A percentile compares a stretch with the other conserved stretches of the same genome.
Conservation (phyloP, 208 protist genomes). For the Crithidia thermophila region DNA sequence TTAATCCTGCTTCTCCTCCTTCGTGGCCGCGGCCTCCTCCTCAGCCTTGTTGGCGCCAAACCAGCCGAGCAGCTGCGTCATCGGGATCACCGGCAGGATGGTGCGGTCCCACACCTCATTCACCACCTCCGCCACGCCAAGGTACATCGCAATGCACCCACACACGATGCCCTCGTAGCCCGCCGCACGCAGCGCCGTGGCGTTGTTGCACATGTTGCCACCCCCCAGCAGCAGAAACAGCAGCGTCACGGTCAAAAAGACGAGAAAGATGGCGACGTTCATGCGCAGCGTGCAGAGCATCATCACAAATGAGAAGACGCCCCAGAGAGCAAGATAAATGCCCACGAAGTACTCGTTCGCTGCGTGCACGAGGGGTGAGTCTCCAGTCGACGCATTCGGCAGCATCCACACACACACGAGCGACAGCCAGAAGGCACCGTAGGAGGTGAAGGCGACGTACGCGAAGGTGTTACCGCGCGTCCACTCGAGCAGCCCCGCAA, state of each 20-base stretch:
- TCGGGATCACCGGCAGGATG: slow-evolving; percentile 40
- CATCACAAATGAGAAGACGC: slow-evolving; percentile 34
- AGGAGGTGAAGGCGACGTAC: slow-evolving; percentile 41
- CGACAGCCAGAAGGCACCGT: slow-evolving; percentile 63
- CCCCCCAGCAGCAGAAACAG: slow-evolving; percentile 28
- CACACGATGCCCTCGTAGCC: slow-evolving; percentile 58
- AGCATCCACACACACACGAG: slow-evolving; percentile 51
- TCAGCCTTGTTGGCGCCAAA: slow-evolving; percentile 17
- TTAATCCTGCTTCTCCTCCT: slow-evolving; percentile 9
- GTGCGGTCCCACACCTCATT: slow-evolving; percentile 44
- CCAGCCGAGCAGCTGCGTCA: slow-evolving; percentile 32
- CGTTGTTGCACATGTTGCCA: slow-evolving; percentile 26
- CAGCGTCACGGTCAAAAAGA: slow-evolving; percentile 35
- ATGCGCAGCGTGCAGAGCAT: slow-evolving; percentile 30
- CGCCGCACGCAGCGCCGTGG: slow-evolving; percentile 19
- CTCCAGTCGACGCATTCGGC: slow-evolving; percentile 14
- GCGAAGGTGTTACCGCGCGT: slow-evolving; percentile 57
- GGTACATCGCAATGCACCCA: slow-evolving; percentile 54
- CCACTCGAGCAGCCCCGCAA: slow-evolving; percentile 64
- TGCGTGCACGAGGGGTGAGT: background rate
- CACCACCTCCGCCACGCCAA: slow-evolving; percentile 49
- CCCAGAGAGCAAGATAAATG: slow-evolving; percentile 28
- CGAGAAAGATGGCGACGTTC: slow-evolving; percentile 34
- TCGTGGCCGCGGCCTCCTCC: background rate
- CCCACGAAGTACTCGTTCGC: slow-evolving; percentile 21